Percentiles rank a stretch among this genome's conserved stretches.
These are phyloP conservation scores for Salix viminalis DNA, from an alignment of 345 rosid genomes.

Conservation along the genomic window DNA sequence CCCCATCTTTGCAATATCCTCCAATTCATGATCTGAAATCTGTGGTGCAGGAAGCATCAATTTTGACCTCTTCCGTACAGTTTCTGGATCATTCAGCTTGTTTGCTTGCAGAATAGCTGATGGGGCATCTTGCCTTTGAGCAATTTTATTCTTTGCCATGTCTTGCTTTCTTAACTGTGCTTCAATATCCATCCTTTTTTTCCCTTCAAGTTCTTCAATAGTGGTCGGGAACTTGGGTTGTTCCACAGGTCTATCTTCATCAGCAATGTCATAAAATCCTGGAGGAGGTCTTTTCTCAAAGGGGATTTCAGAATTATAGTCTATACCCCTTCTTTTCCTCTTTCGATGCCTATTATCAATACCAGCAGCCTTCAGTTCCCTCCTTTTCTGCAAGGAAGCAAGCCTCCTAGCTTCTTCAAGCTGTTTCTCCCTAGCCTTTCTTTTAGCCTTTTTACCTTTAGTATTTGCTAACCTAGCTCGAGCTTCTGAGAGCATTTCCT, in stretches of 20 bases:
- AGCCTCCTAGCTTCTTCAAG: conserved; percentile 99
- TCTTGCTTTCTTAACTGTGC: conserved; percentile 86
- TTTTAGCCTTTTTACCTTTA: conserved; percentile 93
- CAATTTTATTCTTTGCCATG: conserved; percentile 78
- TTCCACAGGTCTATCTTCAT: conserved; percentile 84
- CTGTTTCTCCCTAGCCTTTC: conserved; percentile 98
- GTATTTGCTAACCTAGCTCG: conserved; percentile 95
- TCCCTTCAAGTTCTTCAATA: conserved; percentile 93
- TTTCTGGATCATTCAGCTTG: conserved; percentile 93
- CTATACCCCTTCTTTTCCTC: conserved; percentile 92
- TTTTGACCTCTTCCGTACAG: conserved; percentile 92
- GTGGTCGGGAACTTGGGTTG: conserved; percentile 82
- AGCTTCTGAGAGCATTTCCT: conserved; percentile 99
- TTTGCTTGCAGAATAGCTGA: conserved; percentile 93
- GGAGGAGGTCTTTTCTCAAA: conserved; percentile 97
- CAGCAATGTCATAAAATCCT: conserved; percentile 80
- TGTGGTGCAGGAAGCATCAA: conserved; percentile 98
- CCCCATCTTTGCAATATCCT: conserved; percentile 98
- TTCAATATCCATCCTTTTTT: conserved; percentile 81
- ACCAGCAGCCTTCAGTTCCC: conserved; percentile 98
- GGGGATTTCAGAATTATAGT: conserved; percentile 95
- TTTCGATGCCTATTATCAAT: conserved; percentile 72
- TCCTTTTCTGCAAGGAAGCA: conserved; percentile 95
- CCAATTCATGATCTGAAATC: conserved; percentile 89
- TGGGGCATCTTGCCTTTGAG: conserved; percentile 92